phyloP scores from a whole-genome alignment of 768 basidiomycete species.

The Suillus alpinus region DNA sequence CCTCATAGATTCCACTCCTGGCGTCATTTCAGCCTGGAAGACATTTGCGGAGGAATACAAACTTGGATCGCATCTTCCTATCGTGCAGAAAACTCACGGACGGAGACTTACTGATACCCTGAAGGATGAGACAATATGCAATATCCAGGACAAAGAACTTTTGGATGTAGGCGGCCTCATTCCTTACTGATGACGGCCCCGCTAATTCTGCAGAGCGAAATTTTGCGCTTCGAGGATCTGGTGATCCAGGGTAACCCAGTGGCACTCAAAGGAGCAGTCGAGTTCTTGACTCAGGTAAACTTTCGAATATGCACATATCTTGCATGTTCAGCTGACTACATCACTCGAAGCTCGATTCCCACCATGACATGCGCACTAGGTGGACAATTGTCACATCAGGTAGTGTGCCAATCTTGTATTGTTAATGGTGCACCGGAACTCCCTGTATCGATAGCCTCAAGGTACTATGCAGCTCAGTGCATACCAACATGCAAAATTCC shows the following conservation, averaged over 20 bases:
- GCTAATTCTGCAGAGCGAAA: conserved; percentile 48
- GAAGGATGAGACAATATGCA: conserved; percentile 53
- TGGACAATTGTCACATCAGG: conserved; percentile 91
- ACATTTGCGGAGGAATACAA: conserved; percentile 63
- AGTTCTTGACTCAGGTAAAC: conserved; percentile 53
- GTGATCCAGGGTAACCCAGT: conserved; percentile 59
- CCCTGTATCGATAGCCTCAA: conserved; percentile 53
- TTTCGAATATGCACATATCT: neutral
- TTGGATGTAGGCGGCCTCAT: conserved; percentile 47
- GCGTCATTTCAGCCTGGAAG: conserved; percentile 76
- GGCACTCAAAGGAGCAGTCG: conserved; percentile 62
- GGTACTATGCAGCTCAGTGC: conserved; percentile 65
- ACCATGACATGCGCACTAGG: conserved; percentile 17
- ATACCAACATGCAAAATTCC: conserved; percentile 62
- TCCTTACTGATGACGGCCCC: neutral
- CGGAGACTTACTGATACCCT: conserved; percentile 75
- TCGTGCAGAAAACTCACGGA: conserved; percentile 69
- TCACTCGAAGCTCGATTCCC: conserved; percentile 16
- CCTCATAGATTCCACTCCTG: conserved; percentile 80
- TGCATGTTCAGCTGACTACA: neutral
- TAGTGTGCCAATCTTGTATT: conserved; percentile 11
- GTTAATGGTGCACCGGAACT: neutral
- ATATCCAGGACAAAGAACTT: conserved; percentile 52
- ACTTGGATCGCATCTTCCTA: conserved; percentile 44
- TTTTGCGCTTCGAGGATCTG: conserved; percentile 73